Percentiles rank a stretch among this genome's conserved stretches.
These are phyloP conservation scores for Nakazawaea pomicola DNA, from an alignment of 805 yeast genomes.

Conservation along the genomic window DNA sequence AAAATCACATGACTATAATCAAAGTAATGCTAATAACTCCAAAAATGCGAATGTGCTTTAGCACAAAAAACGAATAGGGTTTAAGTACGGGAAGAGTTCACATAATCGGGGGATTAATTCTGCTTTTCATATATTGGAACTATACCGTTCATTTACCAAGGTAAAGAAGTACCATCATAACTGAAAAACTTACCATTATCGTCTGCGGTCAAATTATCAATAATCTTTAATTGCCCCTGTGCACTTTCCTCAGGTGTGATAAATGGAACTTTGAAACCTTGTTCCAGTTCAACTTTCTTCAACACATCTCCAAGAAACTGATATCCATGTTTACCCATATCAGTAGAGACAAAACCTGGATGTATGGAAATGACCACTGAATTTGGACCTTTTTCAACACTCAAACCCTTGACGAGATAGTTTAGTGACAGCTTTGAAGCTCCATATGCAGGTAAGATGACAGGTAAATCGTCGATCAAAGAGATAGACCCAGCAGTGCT, in stretches of 20 bases:
- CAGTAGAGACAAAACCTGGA: slow-evolving; percentile 36
- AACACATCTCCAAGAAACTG: no score
- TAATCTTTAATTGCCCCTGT: slow-evolving; percentile 7
- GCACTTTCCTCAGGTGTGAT: slow-evolving; percentile 17
- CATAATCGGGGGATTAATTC: no score
- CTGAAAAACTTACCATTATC: slow-evolving; percentile 16
- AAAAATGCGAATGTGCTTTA: no score
- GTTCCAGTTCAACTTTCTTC: background rate
- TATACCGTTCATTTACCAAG: no score
- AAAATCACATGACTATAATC: no score
- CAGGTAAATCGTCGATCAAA: slow-evolving; percentile 12
- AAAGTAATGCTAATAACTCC: no score
- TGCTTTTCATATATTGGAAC: no score
- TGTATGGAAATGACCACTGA: slow-evolving; percentile 24
- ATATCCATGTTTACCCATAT: slow-evolving; percentile 19
- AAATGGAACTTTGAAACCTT: background rate
- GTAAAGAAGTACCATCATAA: slow-evolving; percentile 11
- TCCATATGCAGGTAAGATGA: slow-evolving; percentile 28
- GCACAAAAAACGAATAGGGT: no score
- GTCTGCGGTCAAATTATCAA: slow-evolving; percentile 10
- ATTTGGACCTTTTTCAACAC: slow-evolving; percentile 20
- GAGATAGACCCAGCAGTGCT: slow-evolving; percentile 22
- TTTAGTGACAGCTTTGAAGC: slow-evolving; percentile 34
- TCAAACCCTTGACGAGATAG: slow-evolving; percentile 22
- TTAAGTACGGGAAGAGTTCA: background rate